Percentiles rank a stretch among this genome's conserved stretches.
phyloP scores from a whole-genome alignment of 192 early-diverging fungal genomes.

The Lunasporangiospora selenospora region DNA sequence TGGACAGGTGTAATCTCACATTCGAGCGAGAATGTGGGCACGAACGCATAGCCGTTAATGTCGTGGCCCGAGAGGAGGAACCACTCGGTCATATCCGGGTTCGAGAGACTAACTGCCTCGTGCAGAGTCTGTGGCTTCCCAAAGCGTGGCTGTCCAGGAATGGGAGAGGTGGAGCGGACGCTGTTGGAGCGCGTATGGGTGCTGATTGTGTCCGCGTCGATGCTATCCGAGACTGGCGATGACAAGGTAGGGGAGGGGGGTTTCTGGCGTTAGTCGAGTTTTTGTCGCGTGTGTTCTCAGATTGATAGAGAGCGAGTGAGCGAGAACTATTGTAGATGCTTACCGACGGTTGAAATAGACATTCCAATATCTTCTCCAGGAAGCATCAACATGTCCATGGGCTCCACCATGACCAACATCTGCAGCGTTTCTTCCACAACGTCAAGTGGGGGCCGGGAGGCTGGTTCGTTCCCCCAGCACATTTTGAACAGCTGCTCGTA shows the following conservation, averaged over 20 bases:
- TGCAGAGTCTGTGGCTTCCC: constrained; percentile 19
- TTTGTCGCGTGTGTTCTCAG: too few relatives aligned
- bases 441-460: constrained; percentile 33
- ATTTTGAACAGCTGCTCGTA: constrained; percentile 46
- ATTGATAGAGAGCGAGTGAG: too few relatives aligned
- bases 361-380: constrained; percentile 39
- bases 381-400: constrained; percentile 49
- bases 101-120: constrained; percentile 32
- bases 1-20: constrained; percentile 45
- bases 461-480: constrained; percentile 39
- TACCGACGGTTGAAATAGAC: constrained; percentile 38
- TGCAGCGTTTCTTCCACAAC: constrained; percentile 44
- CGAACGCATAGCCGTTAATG: constrained; percentile 40
- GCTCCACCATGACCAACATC: constrained; percentile 46
- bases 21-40: constrained; percentile 32
- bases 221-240: constrained; percentile 39
- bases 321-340: too few relatives aligned
- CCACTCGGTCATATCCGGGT: constrained; percentile 45
- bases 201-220: constrained; percentile 36
- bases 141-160: constrained; percentile 1
- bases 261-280: too few relatives aligned
- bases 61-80: constrained; percentile 43
- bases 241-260: too few relatives aligned
- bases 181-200: constrained; percentile 33
- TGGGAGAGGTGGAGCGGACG: constrained; percentile 30